Evolutionary conservation across 1,284 basidiomycete species (phyloP), one percentile per base, ranked within the genome.

Genomic region (Schizophyllum amplum): DNA sequence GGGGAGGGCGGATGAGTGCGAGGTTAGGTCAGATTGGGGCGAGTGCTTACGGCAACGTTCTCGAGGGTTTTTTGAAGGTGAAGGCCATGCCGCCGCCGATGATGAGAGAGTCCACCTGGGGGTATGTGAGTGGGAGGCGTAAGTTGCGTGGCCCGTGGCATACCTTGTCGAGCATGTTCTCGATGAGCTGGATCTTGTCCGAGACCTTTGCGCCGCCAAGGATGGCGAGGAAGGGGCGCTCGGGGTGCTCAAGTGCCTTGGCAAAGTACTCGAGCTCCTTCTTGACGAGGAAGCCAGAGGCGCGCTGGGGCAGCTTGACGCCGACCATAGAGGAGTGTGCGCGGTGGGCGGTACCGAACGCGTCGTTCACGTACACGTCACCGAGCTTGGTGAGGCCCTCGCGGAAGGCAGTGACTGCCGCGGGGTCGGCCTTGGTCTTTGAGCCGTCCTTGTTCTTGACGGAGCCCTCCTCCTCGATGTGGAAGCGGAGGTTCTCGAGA

Each of bases 181-280:
- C 96, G 70, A 99, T 99, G 60, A 99, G 80, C 73, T 95, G 92
- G 67, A 99, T 98, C 80, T 99, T 99, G 77, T 99, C 96, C 33
- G 94, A 96, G 53, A 99, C 94, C 79, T 99, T 99, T 59, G 96
- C 96, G 71, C 96, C 96, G 67, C 97, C 97, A 59, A 99, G 86
- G 71, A 99, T 99, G 57, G 95, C 96, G 58, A 99, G 82, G 87
- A 99, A 99, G 22, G 96, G 96, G 57, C 92, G 79, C 69, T 97
- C 94, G 50, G 96, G 96, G 66, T 80, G 85, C 74, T 99, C 96
- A 53, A 99, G 83, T 56, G 93, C 95, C 78, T 98, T 98, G 57
- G 96, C 94, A 72, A 99, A 99, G 81, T 89, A 99, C 68, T 98
- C 95, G 65, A 99, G 87, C 75, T 99, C 96, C 77, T 98, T 98